A percentile compares a stretch with the other conserved stretches of the same genome.
These are phyloP conservation scores for Picocystis sp. DNA, from an alignment of 163 green algal genomes.

Conservation along the genomic window DNA sequence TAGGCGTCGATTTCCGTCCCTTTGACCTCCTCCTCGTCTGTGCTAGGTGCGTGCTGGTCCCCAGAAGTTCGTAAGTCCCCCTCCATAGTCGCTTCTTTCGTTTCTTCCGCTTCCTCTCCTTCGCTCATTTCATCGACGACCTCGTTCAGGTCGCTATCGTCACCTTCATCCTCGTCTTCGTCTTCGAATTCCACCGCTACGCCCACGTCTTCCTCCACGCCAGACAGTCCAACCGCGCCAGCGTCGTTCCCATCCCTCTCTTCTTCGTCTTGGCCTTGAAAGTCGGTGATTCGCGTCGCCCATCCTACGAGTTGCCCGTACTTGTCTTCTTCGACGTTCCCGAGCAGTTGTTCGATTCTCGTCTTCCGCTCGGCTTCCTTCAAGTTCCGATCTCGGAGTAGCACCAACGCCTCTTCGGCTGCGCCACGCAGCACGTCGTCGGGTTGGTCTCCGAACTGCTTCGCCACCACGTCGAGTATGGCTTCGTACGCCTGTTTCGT, in stretches of 20 bases:
- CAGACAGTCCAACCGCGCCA: constrained; percentile 15
- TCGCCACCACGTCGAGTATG: constrained; percentile 60
- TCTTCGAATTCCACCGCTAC: constrained; percentile 75
- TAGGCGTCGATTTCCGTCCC: constrained; percentile 88
- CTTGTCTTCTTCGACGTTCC: constrained; percentile 43
- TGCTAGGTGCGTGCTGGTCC: constrained; percentile 23
- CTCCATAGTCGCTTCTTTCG: constrained; percentile 1
- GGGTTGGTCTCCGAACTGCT: constrained; percentile 83
- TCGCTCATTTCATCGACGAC: constrained; percentile 15
- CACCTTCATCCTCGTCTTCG: constrained; percentile 47
- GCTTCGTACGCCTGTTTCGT: constrained; percentile 80
- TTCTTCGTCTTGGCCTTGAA: constrained; percentile 27
- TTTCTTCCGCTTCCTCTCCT: constrained; percentile 5
- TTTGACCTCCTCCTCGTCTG: constrained; percentile 41
- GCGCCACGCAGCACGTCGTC: constrained; percentile 82
- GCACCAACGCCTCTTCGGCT: constrained; percentile 82
- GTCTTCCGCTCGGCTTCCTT: constrained; percentile 59
- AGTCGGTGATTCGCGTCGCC: constrained; percentile 86
- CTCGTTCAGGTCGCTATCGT: constrained; percentile 25
- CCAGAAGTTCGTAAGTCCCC: not conserved
- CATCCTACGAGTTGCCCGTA: constrained; percentile 72
- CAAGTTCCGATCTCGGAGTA: constrained; percentile 23
- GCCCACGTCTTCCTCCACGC: constrained; percentile 63
- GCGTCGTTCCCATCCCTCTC: constrained; percentile 5
- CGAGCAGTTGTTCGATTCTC: constrained; percentile 63